Conservation (phyloP, 2,329 filamentous ascomycete genomes). For the Pseudogymnoascus pannorum region DNA sequence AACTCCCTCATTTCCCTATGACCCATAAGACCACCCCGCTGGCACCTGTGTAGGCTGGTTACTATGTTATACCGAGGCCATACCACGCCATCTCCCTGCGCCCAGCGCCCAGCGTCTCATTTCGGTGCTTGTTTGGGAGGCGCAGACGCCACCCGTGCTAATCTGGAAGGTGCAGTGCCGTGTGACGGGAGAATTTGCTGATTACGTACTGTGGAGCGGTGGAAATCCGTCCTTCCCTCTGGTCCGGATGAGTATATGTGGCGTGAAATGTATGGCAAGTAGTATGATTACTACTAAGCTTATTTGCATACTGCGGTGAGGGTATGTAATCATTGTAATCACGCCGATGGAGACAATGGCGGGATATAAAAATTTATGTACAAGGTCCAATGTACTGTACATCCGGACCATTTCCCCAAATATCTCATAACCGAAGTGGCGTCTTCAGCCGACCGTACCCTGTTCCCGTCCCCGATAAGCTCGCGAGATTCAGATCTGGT, state of each 20-base stretch:
- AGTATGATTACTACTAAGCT: not conserved
- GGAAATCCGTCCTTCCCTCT: not conserved
- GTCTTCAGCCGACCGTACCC: not conserved
- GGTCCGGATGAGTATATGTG: not conserved
- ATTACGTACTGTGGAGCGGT: not conserved
- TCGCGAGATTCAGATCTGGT: slow-evolving; percentile 4
- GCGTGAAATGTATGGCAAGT: not conserved
- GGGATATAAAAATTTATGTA: too few relatives aligned
- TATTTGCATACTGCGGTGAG: not conserved
- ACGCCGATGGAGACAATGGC: not conserved
- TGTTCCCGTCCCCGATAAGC: not conserved
- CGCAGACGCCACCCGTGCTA: not conserved
- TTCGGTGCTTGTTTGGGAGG: not conserved
- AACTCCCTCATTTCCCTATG: not conserved
- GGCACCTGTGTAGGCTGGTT: not conserved
- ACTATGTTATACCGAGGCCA: not conserved
- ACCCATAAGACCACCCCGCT: not conserved
- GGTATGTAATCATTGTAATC: not conserved
- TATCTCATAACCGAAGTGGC: not conserved
- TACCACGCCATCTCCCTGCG: not conserved
- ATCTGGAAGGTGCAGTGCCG: not conserved
- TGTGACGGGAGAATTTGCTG: not conserved
- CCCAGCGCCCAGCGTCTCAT: not conserved
- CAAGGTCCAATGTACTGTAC: not conserved
- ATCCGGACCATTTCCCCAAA: not conserved